Evolutionary conservation across 441 rosid species (phyloP).

Genomic region (Bruguiera hainesii): DNA sequence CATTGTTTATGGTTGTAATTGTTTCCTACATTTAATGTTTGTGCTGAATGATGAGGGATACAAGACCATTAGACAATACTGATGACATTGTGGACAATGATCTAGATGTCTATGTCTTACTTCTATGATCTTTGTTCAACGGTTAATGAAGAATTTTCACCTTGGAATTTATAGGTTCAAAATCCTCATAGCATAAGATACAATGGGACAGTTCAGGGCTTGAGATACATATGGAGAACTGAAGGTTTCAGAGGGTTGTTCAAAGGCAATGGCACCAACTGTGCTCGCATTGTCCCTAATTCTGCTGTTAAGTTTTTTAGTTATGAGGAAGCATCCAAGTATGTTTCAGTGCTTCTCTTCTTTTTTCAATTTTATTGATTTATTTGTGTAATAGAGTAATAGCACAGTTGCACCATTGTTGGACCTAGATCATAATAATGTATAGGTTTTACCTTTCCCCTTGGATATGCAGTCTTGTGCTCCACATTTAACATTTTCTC

Average conservation of each 20-base stretch:
- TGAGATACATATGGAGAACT: constrained; percentile 90
- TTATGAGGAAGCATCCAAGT: constrained; percentile 96
- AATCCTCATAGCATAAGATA: constrained; percentile 88
- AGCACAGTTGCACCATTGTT: too few species aligned
- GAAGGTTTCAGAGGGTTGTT: constrained; percentile 91
- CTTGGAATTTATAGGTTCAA: constrained; percentile 62
- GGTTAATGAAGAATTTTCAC: not conserved
- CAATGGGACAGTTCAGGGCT: constrained; percentile 88
- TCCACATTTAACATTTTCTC: constrained; percentile 7
- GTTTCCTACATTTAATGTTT: too few species aligned
- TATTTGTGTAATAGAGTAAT: not conserved
- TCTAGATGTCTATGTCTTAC: too few species aligned
- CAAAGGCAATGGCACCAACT: constrained; percentile 93
- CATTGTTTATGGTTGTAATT: too few species aligned
- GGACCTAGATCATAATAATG: not conserved
- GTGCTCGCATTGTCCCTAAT: constrained; percentile 95
- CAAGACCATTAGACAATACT: too few species aligned
- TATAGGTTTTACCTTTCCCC: constrained; percentile 6
- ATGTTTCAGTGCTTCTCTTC: constrained; percentile 24
- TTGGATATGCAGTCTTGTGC: constrained; percentile 1
- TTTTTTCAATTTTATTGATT: not conserved
- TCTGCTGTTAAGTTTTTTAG: constrained; percentile 98
- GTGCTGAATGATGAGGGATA: too few species aligned
- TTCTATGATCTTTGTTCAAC: not conserved
- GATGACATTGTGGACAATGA: too few species aligned